Conservation (phyloP, 176 grass and related monocot genomes). For the Aechmea fasciata region DNA sequence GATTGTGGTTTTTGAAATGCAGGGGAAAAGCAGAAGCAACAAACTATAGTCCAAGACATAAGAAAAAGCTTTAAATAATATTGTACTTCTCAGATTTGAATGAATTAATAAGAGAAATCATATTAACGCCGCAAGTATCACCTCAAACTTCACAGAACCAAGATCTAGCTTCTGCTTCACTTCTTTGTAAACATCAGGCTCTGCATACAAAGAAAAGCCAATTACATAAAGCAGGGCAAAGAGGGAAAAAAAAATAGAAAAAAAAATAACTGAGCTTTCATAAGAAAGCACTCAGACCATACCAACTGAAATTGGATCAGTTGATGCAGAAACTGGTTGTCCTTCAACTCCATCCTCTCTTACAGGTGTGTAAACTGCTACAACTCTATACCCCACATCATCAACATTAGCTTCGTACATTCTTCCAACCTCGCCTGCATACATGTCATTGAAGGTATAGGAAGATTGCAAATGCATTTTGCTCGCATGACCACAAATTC, state of each 20-base stretch:
- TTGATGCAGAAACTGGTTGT: slow-evolving; percentile 82
- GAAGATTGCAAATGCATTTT: background rate
- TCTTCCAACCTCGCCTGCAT: slow-evolving; percentile 68
- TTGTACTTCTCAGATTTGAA: background rate
- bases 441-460: slow-evolving; percentile 6
- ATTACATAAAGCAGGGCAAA: slow-evolving; percentile 2
- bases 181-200: slow-evolving; percentile 80
- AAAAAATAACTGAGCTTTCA: slow-evolving; percentile 1
- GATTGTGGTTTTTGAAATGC: background rate
- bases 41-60: too few species aligned
- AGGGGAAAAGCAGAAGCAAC: slow-evolving; percentile 3
- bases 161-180: slow-evolving; percentile 86
- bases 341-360: slow-evolving; percentile 92
- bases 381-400: slow-evolving; percentile 89
- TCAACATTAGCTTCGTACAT: slow-evolving; percentile 98
- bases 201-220: slow-evolving; percentile 36
- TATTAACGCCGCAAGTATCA: slow-evolving; percentile 17
- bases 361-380: slow-evolving; percentile 85
- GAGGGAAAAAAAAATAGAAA: background rate
- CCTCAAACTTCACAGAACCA: slow-evolving; percentile 91
- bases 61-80: too few species aligned
- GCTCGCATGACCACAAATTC: background rate
- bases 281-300: slow-evolving; percentile 26
- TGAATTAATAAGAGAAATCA: too few species aligned
- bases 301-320: slow-evolving; percentile 90